Evolutionary conservation across 192 early-diverging fungal species (phyloP).

Genomic region (Coemansia sp.): DNA sequence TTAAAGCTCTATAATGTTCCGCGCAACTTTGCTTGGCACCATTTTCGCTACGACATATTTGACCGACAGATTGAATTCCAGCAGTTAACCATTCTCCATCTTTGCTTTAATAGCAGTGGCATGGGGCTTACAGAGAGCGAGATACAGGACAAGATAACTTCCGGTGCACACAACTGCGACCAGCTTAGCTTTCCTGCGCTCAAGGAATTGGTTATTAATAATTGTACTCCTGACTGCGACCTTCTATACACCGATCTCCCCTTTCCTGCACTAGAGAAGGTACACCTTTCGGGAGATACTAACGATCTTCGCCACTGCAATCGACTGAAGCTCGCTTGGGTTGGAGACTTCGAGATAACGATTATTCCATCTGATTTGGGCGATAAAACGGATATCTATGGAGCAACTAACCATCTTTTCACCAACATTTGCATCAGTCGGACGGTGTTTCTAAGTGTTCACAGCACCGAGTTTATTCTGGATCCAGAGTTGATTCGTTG

Average conservation of each 20-base stretch:
- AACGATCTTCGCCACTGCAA: background rate
- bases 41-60: background rate
- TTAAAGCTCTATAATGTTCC: background rate
- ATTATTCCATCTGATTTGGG: background rate
- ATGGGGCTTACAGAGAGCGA: background rate
- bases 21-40: slow-evolving; percentile 1
- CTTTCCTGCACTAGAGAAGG: too few relatives aligned
- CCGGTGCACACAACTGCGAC: background rate
- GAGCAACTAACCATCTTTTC: background rate
- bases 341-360: background rate
- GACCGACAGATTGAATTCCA: background rate
- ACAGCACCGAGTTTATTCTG: background rate
- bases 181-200: slow-evolving; percentile 5
- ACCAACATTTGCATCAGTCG: background rate
- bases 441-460: background rate
- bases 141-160: background rate
- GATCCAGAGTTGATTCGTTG: background rate
- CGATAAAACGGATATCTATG: background rate
- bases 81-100: background rate
- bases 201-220: background rate
- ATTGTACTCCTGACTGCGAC: slow-evolving; percentile 8
- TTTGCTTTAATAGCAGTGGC: too few relatives aligned
- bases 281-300: too few relatives aligned
- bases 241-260: too few relatives aligned
- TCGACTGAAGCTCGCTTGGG: background rate